Conservation (phyloP, 768 basidiomycete species). For the Gloeophyllum trabeum region DNA sequence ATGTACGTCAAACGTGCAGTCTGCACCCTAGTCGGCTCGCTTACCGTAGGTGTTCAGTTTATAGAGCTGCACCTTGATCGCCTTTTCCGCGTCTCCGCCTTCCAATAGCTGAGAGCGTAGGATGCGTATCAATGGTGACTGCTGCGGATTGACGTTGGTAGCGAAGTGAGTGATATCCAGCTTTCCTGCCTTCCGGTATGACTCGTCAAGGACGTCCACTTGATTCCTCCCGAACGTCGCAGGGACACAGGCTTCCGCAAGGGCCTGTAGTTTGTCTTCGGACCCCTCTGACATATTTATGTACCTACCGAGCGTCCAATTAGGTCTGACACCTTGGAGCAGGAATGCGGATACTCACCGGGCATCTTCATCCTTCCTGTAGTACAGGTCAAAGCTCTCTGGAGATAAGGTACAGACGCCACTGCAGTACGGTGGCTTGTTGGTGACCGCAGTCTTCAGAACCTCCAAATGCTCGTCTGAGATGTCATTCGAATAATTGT, state of each 20-base stretch:
- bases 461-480: not conserved
- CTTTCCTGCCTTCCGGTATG: conserved; percentile 21
- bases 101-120: conserved; percentile 2
- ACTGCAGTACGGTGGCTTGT: conserved; percentile 1
- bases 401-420: conserved; percentile 2
- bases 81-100: conserved; percentile 1
- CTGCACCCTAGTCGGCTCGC: too few species aligned
- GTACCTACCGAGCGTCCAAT: not conserved
- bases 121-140: conserved; percentile 3
- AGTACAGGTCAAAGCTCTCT: conserved; percentile 7
- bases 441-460: not conserved
- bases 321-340: too few species aligned
- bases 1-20: too few species aligned
- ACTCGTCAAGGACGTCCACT: conserved; percentile 19
- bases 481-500: too few species aligned
- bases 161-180: conserved; percentile 10
- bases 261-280: conserved; percentile 8
- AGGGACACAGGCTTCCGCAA: conserved; percentile 13
- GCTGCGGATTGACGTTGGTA: conserved; percentile 1
- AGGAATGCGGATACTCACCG: too few species aligned
- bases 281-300: conserved; percentile 6
- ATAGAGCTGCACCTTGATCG: conserved; percentile 13
- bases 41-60: conserved; percentile 18
- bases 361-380: conserved; percentile 1
- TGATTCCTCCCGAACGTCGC: conserved; percentile 17